These are phyloP conservation scores for Basidiobolus meristosporus DNA, from an alignment of 371 early-diverging fungal species.

Conservation along the genomic window DNA sequence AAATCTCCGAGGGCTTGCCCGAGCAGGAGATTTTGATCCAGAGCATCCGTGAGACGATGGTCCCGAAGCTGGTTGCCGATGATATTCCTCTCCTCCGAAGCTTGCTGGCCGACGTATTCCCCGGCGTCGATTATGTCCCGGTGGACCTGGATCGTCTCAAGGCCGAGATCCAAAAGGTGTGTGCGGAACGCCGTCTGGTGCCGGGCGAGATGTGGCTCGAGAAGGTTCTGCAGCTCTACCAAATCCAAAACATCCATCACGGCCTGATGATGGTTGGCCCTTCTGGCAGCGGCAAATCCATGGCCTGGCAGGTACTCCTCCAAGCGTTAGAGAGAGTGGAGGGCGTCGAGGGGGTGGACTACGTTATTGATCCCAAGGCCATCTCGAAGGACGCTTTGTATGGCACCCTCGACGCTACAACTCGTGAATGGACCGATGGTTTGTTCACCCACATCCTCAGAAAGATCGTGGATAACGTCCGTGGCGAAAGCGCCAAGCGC, in stretches of 20 bases:
- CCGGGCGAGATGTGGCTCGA: conserved; percentile 77
- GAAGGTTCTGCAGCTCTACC: conserved; percentile 91
- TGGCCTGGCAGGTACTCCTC: conserved; percentile 80
- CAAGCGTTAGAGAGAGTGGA: conserved; percentile 79
- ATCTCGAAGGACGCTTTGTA: conserved; percentile 92
- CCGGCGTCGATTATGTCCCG: conserved; percentile 73
- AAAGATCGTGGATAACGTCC: conserved; percentile 92
- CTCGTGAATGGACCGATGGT: conserved; percentile 99
- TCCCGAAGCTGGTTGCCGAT: conserved; percentile 90
- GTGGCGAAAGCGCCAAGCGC: conserved; percentile 81
- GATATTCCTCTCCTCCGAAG: conserved; percentile 77
- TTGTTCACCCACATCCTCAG: conserved; percentile 92
- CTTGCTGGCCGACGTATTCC: conserved; percentile 88
- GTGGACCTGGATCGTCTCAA: conserved; percentile 59
- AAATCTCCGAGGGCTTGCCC: conserved; percentile 38
- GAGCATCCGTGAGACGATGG: conserved; percentile 89
- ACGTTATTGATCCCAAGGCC: conserved; percentile 96
- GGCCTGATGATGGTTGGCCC: conserved; percentile 99
- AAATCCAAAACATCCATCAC: conserved; percentile 94
- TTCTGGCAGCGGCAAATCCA: conserved; percentile 88
- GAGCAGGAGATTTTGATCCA: conserved; percentile 91
- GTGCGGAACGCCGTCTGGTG: conserved; percentile 55
- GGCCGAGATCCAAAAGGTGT: conserved; percentile 55
- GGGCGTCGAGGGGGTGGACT: conserved; percentile 71
- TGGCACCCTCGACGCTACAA: conserved; percentile 87